Conservation (phyloP, 208 protist genomes). For the Trypanosoma brucei region DNA sequence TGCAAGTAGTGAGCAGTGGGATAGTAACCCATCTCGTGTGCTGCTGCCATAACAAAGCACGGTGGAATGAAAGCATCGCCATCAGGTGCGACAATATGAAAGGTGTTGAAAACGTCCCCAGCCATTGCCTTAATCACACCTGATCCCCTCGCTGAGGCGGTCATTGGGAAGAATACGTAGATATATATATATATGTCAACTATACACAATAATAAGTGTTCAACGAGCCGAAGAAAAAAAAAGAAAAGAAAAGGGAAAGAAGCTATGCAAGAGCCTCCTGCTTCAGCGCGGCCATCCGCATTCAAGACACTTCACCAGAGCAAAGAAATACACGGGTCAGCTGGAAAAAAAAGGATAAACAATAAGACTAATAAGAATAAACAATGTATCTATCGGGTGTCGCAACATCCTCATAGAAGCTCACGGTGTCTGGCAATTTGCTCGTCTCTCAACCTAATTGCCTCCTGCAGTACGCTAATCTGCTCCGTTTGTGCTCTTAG, state of each 20-base stretch:
- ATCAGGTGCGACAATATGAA: constrained; percentile 11
- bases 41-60: constrained; percentile 25
- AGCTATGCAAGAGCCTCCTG: no score
- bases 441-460: constrained; percentile 59
- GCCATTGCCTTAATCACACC: neutral
- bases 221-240: no score
- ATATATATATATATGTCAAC: no score
- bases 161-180: neutral
- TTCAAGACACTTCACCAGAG: no score
- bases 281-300: no score
- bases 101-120: constrained; percentile 11
- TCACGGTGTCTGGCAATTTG: constrained; percentile 63
- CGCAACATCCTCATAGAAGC: constrained; percentile 24
- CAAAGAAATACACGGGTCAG: no score
- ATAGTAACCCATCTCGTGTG: constrained; percentile 58
- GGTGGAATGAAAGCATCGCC: constrained; percentile 42
- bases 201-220: no score
- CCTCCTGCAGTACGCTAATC: constrained; percentile 64
- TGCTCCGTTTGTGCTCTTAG: constrained; percentile 62
- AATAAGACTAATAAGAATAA: neutral
- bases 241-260: no score
- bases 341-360: neutral
- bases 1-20: constrained; percentile 34
- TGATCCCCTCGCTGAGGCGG: neutral
- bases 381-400: neutral